Evolutionary conservation across 768 basidiomycete species (phyloP).

Genomic region (Kwoniella mangroviensis): DNA sequence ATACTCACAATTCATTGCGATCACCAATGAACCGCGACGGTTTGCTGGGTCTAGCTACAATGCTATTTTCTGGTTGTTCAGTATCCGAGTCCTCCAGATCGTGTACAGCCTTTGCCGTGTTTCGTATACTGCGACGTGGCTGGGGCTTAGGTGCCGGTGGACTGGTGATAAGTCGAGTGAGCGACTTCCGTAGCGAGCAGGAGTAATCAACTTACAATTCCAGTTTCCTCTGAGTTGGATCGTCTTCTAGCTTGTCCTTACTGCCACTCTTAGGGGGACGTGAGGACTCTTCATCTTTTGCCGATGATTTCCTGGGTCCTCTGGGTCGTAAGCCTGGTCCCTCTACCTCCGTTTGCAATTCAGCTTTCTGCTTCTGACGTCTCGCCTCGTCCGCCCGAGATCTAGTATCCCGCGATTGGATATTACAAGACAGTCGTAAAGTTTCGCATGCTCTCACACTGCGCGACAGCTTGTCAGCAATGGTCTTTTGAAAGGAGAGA

Average conservation of each 20-base stretch:
- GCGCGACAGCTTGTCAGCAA: no score
- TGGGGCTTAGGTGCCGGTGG: neutral
- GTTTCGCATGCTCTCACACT: neutral
- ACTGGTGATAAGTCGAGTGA: neutral
- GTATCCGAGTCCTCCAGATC: neutral
- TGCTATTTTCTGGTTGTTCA: neutral
- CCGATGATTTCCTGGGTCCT: neutral
- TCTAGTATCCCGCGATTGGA: conserved; percentile 12
- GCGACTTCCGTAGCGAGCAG: neutral
- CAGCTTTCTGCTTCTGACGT: neutral
- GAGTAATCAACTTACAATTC: conserved; percentile 23
- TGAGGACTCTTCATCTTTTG: neutral
- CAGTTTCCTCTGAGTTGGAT: conserved; percentile 25
- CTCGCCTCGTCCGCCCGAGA: neutral
- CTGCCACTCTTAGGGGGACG: neutral
- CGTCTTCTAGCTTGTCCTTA: conserved; percentile 16
- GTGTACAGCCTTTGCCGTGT: neutral
- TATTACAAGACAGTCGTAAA: conserved; percentile 3
- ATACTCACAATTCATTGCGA: conserved; percentile 32
- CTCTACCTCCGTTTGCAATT: neutral
- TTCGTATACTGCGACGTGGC: neutral
- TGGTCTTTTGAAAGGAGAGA: no score
- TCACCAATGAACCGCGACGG: conserved; percentile 20
- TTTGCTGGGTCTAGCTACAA: neutral
- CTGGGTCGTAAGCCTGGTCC: neutral